Base-by-base conservation (phyloP, 768 basidiomycete species). In the Termitomyces sp. region DNA sequence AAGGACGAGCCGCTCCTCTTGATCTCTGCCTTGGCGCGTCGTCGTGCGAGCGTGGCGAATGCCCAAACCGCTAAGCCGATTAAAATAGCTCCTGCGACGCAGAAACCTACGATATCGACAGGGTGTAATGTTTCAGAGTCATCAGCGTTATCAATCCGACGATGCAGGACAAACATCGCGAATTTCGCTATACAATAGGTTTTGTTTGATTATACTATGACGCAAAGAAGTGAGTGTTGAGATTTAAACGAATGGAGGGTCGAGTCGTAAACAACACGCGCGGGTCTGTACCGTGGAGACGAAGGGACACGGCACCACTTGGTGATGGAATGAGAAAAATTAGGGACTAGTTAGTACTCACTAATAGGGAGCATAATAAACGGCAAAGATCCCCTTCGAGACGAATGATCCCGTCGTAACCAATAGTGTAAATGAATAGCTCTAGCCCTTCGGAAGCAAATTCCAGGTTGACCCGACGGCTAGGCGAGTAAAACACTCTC, bases 31-130 rank as follows among this genome's bases (percentile, higher is more conserved):
- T 69, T 64, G 23, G 72, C 68, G 36, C 75, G 78, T 62, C 77
- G 77, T 48, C 82, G 76, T 56, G 72, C 73, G 46, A 67, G 61
- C n/a, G 72, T 73, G 40, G 83, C 63, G 38, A 63, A 67, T 5
- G 85, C 63, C 82, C 81, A 86, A 30, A 74, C 12, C 47, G 58
- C 64, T 43, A 83, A 60, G 43, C 66, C 72, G 32, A 80, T 53
- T 26, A 76, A 57, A 44, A 81, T 68, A 32, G 74, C 70, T 20
- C 72, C 79, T 30, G 75, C 81, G 6, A 84, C 66, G 23, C 76
- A 71, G 64, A 87, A 78, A 6, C 82, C 86, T 55, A 71, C 80
- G 50, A 86, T 78, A 63, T 78, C 75, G 23, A 76, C 67, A 5
- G 78, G 70, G 48, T 60, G 63, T 30, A 66, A n/a, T 23, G 59